Evolutionary conservation across 768 basidiomycete species (phyloP), one percentile per base, ranked within the genome.

Genomic region (Filobasidium wieringae): DNA sequence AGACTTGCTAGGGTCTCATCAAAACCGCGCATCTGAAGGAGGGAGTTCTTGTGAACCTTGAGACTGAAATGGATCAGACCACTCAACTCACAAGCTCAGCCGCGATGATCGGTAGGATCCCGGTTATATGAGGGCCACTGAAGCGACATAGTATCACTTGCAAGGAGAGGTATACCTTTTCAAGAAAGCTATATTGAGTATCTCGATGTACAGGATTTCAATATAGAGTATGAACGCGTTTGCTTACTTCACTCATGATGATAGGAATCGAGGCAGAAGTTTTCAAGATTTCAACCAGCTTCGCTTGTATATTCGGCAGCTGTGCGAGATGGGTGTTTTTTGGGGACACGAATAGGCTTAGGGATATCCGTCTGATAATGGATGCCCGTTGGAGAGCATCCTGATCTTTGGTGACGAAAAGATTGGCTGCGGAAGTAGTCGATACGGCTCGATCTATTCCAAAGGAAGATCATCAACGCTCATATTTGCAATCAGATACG

Each of bases 71-170:
- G 3, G 3, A 30, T 1, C 14, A 26, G 5, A 24, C 8, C 17
- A 50, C 43, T 36, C 34, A 14, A 68, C 81, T 58, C 66, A 88
- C 89, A 67, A 99, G 76, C 76, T 99, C 95, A 0, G 91, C 88
- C 63, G 97, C 71, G 40, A 99, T 79, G 40, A 93, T 87, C 0
- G 95, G 93, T 93, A 95, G 97, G 74, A 97, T 88, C 65, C 90
- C 92, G 8, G 86, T 85, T 67, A 99, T 70, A 67, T 93, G 95
- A 67, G 92, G 88, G 2, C 87, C 80, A 4, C 88, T 87, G 51
- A 97, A 79, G 15, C 95, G 83, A 69, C 89, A 96, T 43, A 97
- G 79, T 19, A 97, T 75, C 1, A 96, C 86, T 11, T 95, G 80
- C 50, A 97, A 82, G 67, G 91, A 96, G 14, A 97, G 79, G 72